Evolutionary conservation across 345 rosid species (phyloP).

Genomic region (Bruguiera sexangula): DNA sequence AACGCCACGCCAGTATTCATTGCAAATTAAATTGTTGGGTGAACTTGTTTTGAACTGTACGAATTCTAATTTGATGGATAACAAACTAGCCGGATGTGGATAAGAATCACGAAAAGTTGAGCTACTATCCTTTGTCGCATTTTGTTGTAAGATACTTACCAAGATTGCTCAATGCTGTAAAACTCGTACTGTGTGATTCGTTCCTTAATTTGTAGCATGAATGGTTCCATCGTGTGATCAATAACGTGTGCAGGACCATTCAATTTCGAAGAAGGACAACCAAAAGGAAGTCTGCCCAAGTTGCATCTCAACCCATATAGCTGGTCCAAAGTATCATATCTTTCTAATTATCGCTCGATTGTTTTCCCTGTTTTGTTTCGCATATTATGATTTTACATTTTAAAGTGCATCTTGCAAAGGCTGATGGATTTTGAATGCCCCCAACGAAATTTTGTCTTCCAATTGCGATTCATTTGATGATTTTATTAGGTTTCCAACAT

Average conservation of each 20-base stretch:
- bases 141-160: no score
- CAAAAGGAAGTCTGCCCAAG: slow-evolving; percentile 29
- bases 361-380: background rate
- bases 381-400: background rate
- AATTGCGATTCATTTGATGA: background rate
- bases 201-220: background rate
- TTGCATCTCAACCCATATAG: slow-evolving; percentile 49
- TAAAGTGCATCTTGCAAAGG: no score
- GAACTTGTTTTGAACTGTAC: no score
- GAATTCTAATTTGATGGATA: no score
- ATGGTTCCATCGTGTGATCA: background rate
- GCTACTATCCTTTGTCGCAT: no score
- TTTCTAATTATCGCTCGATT: background rate
- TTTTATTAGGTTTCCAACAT: slow-evolving; percentile 46
- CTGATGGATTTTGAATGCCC: no score
- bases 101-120: no score
- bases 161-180: no score
- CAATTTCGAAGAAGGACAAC: slow-evolving; percentile 34
- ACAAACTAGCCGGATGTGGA: no score
- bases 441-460: no score
- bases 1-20: no score
- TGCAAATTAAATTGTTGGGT: no score
- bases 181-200: background rate
- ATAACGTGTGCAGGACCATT: slow-evolving; percentile 41
- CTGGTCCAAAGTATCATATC: slow-evolving; percentile 43